Evolutionary conservation across 129 eudicot genomes (phyloP), one percentile per base, ranked within the genome.

Genomic region (Flaveria linearis): DNA sequence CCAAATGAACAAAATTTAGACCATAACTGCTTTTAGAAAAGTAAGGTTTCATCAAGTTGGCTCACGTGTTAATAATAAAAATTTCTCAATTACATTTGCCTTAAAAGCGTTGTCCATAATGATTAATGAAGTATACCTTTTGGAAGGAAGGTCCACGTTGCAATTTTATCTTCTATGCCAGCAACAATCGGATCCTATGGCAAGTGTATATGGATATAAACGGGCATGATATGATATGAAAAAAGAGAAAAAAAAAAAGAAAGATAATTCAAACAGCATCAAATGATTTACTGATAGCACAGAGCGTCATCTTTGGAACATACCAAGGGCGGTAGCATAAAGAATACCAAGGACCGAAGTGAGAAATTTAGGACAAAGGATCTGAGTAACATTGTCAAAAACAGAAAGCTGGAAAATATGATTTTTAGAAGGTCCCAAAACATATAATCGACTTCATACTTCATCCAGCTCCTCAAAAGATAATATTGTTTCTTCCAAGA

Each of bases 111-210:
- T 4, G 0, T 80, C 52, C 57, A 22, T 58, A 25, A 47, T 62
- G 61, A 36, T 23, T 67, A 39, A 57, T 70, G 61, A 47, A 33
- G 36, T 55, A 51, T 81, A 89, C 99, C 97, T 89, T 87, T 95
- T n/a, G 97, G 99, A 67, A 95, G 86, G 83, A 95, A 95, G 71
- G 97, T 95, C 99, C 99, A 95, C 7, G 88, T 87, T 33, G 99
- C 84, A 72, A 95, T 84, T 82, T 95, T 95, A 25, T 95, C 97
- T 83, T 95, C 99, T 79, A 95, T 91, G 73, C 95, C 91, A 26
- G 88, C 80, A 63, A 95, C 94, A 50, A 95, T 95, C 57, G 91
- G 89, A 85, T 95, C 99, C 99, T 95, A 74, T 33, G 75, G 58
- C 42, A 74, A 25, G 58, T 42, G 68, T 46, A 82, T 69, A 42